Conservation (phyloP, 139 green algal genomes). For the Asterochloris erici region DNA sequence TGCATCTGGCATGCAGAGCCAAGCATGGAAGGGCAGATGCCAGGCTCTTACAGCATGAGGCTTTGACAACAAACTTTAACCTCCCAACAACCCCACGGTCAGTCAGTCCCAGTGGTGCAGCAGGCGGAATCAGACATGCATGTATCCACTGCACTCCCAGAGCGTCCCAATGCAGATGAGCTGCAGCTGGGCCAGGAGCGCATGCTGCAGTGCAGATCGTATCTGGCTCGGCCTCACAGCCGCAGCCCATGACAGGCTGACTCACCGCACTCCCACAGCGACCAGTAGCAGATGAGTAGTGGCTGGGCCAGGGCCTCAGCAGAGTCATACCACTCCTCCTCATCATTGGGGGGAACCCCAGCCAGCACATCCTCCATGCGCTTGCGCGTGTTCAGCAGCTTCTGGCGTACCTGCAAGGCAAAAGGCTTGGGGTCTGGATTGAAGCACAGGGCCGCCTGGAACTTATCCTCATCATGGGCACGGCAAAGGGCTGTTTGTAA, state of each 20-base stretch:
- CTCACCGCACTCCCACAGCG: slow-evolving; percentile 71
- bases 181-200: neutral
- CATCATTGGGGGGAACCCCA: slow-evolving; percentile 34
- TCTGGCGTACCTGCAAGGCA: slow-evolving; percentile 65
- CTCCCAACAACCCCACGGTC: too few relatives aligned
- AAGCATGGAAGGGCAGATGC: too few relatives aligned
- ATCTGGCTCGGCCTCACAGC: neutral
- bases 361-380: slow-evolving; percentile 80
- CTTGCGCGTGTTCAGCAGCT: slow-evolving; percentile 80
- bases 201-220: neutral
- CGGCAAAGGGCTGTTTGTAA: neutral
- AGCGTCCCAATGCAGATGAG: neutral
- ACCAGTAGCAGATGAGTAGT: slow-evolving; percentile 84
- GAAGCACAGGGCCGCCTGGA: neutral
- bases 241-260: neutral
- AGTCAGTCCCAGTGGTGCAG: too few relatives aligned
- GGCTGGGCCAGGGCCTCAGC: slow-evolving; percentile 72
- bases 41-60: too few relatives aligned
- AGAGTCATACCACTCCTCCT: slow-evolving; percentile 41
- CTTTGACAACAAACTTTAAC: too few relatives aligned
- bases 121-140: too few relatives aligned
- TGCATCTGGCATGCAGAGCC: too few relatives aligned
- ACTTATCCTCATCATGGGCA: neutral
- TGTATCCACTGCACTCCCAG: too few relatives aligned
- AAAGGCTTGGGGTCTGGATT: neutral